Evolutionary conservation across 148 eudicot species (phyloP), one percentile per base, ranked within the genome.

Genomic region (Vaccinium myrtillus): DNA sequence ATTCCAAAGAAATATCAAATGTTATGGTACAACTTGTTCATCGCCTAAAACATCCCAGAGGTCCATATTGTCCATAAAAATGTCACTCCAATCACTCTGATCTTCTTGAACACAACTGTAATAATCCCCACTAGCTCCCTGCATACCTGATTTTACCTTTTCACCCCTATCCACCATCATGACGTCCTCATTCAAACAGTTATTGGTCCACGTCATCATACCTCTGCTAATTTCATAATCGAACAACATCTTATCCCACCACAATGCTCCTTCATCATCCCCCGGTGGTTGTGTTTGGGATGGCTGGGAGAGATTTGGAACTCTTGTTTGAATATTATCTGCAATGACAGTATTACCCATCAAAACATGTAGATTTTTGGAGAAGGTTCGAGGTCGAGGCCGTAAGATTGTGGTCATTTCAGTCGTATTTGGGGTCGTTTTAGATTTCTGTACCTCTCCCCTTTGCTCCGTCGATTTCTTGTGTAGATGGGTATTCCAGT

Each of bases 401-500:
- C 79, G 30, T 19, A 75, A 21, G 8, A 48, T 14, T 48, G 21
- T 1, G 16, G 16, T 48, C 48, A 10, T 18, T 11, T 25, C 32
- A 8, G 7, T 43, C 23, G 12, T 2, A 18, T 10, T 18, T 1
- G 18, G 12, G 1, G 23, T 6, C 0, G 4, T 71, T 18, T 36
- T 36, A 0, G 12, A 8, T 74, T 43, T 16, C 5, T 23, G 73
- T 11, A 16, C 10, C 2, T 43, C 23, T 43, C 16, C 1, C 23
- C 23, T 43, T 19, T 74, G 71, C 0, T n/a, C 19, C 0, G 14
- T 30, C 11, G 5, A 13, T n/a, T 43, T 75, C 65, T 83, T 83
- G 9, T 21, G 85, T 21, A 75, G 10, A 23, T 83, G 65, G 50
- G 85, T 83, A 23, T 75, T 74, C 80, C 79, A 74, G 15, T 83